These are phyloP conservation scores for Tulasnella sp. DNA, from an alignment of 768 basidiomycete genomes.

Conservation along the genomic window DNA sequence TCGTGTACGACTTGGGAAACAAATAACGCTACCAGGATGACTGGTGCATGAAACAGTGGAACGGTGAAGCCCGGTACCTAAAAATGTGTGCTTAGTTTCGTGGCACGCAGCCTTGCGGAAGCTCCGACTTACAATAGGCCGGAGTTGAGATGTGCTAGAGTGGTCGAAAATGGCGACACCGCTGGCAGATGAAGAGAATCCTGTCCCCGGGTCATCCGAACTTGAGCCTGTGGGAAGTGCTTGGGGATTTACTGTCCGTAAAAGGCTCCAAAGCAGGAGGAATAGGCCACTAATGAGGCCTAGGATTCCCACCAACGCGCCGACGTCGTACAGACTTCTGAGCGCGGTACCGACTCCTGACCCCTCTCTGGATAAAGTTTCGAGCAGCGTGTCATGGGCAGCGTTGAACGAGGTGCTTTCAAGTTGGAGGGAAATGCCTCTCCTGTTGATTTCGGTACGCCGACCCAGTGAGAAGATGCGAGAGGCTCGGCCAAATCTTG, in stretches of 20 bases:
- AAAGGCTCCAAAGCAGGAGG: constrained; percentile 36
- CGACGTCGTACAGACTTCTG: constrained; percentile 54
- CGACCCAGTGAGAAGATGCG: not conserved
- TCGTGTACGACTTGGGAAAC: constrained; percentile 76
- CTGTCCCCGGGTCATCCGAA: too few species aligned
- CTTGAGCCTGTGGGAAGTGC: not conserved
- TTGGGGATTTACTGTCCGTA: not conserved
- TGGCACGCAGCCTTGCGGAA: not conserved
- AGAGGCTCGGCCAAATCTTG: not conserved
- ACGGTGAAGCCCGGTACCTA: constrained; percentile 85
- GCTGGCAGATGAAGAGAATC: not conserved
- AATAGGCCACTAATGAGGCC: constrained; percentile 43
- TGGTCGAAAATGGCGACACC: constrained; percentile 6
- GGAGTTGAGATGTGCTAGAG: not conserved
- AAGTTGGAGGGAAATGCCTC: constrained; percentile 16
- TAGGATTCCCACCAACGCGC: constrained; percentile 46
- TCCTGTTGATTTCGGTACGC: constrained; percentile 15
- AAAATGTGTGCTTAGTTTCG: constrained; percentile 23
- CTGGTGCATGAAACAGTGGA: constrained; percentile 69
- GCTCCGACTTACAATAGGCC: constrained; percentile 36
- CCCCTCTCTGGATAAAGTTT: not conserved
- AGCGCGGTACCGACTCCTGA: constrained; percentile 38
- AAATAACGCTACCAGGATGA: constrained; percentile 65
- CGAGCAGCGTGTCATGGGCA: constrained; percentile 10
- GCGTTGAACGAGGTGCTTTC: constrained; percentile 27